A percentile compares a stretch with the other conserved stretches of the same genome.
Conservation (phyloP, 148 eudicot genomes). For the Camellia granthamiana region DNA sequence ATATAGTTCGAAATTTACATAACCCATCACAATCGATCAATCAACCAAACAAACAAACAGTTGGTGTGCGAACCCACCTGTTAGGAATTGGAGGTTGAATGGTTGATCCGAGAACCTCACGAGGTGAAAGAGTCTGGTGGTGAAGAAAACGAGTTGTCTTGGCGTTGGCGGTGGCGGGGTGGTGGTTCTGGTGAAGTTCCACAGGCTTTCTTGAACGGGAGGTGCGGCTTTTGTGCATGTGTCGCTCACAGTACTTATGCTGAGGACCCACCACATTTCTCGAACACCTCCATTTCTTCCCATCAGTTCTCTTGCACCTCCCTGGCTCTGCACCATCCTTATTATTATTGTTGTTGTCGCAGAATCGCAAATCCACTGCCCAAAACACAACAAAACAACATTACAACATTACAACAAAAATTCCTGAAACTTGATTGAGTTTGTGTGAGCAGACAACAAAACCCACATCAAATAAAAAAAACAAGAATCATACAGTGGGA, state of each 20-base stretch:
- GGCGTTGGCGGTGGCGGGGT: neutral
- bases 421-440: too few relatives aligned
- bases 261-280: constrained; percentile 78
- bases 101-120: constrained; percentile 16
- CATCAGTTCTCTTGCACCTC: constrained; percentile 83
- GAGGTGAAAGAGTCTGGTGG: neutral
- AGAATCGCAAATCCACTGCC: constrained; percentile 18
- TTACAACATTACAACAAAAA: neutral
- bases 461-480: too few relatives aligned
- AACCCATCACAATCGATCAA: neutral
- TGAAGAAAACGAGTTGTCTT: neutral
- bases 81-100: neutral
- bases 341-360: constrained; percentile 1
- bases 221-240: constrained; percentile 69
- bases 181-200: constrained; percentile 49
- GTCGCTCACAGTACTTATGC: constrained; percentile 88
- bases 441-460: too few relatives aligned
- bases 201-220: constrained; percentile 99
- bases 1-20: too few relatives aligned
- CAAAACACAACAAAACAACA: neutral
- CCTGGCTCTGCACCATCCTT: constrained; percentile 74
- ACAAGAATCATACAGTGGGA: too few relatives aligned
- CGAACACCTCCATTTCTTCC: constrained; percentile 94
- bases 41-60: neutral
- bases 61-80: neutral